These are phyloP conservation scores for Xerophyta viscosa DNA, from an alignment of 106 monocot genomes.

Conservation along the genomic window DNA sequence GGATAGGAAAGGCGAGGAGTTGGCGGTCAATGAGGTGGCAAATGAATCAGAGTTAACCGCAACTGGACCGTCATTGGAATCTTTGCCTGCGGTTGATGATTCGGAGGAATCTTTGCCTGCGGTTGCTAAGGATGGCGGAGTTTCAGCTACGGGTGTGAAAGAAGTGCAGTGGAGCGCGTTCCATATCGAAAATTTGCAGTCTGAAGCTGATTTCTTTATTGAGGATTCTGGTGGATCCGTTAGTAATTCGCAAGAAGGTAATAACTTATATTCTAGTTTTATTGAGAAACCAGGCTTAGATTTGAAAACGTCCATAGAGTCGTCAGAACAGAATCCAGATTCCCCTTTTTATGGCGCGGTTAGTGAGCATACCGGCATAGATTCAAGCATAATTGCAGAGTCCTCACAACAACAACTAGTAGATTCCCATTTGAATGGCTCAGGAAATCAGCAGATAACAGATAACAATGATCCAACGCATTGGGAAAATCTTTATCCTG, in stretches of 20 bases:
- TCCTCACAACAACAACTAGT: too few species aligned
- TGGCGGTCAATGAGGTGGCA: background rate
- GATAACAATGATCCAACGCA: slow-evolving; percentile 42
- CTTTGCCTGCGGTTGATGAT: background rate
- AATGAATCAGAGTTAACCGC: background rate
- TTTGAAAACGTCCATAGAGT: background rate
- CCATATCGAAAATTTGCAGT: slow-evolving; percentile 13
- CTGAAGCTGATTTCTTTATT: slow-evolving; percentile 36
- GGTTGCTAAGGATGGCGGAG: slow-evolving; percentile 15
- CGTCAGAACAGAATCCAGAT: background rate
- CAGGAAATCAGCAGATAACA: background rate
- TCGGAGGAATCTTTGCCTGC: too few species aligned
- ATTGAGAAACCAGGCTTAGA: slow-evolving; percentile 17
- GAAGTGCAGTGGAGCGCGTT: slow-evolving; percentile 85
- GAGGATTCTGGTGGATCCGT: slow-evolving; percentile 5
- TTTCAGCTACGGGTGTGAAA: slow-evolving; percentile 54
- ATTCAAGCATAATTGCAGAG: too few species aligned
- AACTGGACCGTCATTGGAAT: background rate
- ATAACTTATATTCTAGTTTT: background rate
- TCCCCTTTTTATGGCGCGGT: background rate
- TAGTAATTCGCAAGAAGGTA: background rate
- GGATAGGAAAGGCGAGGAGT: background rate
- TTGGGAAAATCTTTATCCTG: slow-evolving; percentile 87
- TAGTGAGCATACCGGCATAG: too few species aligned
- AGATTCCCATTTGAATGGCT: too few species aligned